These are phyloP conservation scores for Pseudoperonospora humuli DNA, from an alignment of 352 stramenopile genomes.

Conservation along the genomic window DNA sequence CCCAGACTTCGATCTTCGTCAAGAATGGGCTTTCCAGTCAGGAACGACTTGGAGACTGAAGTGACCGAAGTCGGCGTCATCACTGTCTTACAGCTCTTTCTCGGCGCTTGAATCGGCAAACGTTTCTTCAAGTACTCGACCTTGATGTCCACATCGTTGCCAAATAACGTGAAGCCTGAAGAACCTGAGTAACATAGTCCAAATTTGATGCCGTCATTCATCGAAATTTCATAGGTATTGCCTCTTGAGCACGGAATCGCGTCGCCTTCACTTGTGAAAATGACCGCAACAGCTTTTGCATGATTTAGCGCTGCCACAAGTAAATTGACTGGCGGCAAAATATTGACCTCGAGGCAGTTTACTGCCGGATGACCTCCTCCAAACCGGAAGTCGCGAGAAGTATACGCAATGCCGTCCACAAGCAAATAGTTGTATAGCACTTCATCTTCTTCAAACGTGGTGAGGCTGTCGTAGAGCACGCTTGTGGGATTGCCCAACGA, in stretches of 20 bases:
- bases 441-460: constrained; percentile 13
- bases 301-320: constrained; percentile 17
- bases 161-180: constrained; percentile 19
- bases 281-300: constrained; percentile 8
- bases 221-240: constrained; percentile 20
- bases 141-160: constrained; percentile 25
- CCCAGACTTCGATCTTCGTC: constrained; percentile 4
- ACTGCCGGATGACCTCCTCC: not conserved
- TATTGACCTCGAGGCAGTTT: constrained; percentile 11
- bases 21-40: constrained; percentile 13
- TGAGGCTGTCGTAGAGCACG: constrained; percentile 29
- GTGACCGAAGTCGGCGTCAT: constrained; percentile 7
- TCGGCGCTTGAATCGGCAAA: constrained; percentile 8
- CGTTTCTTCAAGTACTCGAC: constrained; percentile 15
- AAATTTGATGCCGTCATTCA: constrained; percentile 30
- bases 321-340: constrained; percentile 19
- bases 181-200: constrained; percentile 24
- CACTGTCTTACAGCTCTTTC: constrained; percentile 8
- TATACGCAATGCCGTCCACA: constrained; percentile 19
- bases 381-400: constrained; percentile 3
- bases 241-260: constrained; percentile 16
- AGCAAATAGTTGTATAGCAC: constrained; percentile 23
- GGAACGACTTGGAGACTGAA: constrained; percentile 8
- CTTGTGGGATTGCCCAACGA: not conserved
- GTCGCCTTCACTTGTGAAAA: constrained; percentile 6